Evolutionary conservation across 768 basidiomycete genomes (phyloP).

Genomic region (Termitomyces sp.): DNA sequence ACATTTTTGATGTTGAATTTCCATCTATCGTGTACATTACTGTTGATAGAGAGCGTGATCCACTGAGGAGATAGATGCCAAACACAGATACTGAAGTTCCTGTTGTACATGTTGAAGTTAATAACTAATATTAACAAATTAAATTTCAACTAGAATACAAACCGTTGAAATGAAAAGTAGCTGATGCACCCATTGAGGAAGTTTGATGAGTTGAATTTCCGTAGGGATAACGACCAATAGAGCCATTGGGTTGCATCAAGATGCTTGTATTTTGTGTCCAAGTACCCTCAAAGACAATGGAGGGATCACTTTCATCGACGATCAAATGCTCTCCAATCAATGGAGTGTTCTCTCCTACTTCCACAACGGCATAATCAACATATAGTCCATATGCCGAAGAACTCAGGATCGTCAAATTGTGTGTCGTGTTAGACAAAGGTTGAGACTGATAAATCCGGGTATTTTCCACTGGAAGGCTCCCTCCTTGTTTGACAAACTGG

Average conservation of each 20-base stretch:
- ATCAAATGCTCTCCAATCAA: background rate
- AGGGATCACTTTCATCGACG: background rate
- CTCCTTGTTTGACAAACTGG: background rate
- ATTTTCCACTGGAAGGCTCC: background rate
- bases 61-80: background rate
- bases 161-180: background rate
- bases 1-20: background rate
- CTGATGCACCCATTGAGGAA: background rate
- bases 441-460: background rate
- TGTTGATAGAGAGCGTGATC: background rate
- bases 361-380: background rate
- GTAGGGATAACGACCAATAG: background rate
- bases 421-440: background rate
- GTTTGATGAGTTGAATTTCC: background rate
- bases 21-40: background rate
- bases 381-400: background rate
- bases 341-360: background rate
- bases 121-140: background rate
- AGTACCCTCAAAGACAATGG: background rate
- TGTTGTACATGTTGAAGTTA: background rate
- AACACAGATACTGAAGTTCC: background rate
- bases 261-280: background rate
- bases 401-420: background rate
- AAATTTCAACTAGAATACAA: background rate
- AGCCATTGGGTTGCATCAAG: background rate